These are phyloP conservation scores for Dactylis glomerata DNA, from an alignment of 176 grass and related monocot genomes.

Conservation along the genomic window DNA sequence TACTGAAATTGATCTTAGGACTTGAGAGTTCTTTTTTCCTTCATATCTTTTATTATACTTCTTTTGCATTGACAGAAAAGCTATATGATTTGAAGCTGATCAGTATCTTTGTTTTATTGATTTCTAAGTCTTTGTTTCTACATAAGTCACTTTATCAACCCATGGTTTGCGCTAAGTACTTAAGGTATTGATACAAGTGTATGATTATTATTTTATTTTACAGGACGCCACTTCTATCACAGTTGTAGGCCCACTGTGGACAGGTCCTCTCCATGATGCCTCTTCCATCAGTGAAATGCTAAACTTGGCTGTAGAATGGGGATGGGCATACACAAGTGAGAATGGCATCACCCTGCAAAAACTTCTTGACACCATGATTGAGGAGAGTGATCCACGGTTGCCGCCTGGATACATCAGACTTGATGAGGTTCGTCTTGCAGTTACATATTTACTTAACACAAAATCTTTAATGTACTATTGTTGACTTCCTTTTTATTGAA, in stretches of 20 bases:
- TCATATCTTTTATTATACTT: neutral
- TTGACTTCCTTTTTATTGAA: neutral
- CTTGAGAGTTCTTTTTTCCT: neutral
- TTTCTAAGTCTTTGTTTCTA: neutral
- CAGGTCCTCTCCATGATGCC: slow-evolving; percentile 73
- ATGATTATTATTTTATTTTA: slow-evolving; percentile 20
- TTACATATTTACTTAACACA: neutral
- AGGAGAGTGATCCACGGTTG: slow-evolving; percentile 66
- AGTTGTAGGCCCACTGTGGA: slow-evolving; percentile 87
- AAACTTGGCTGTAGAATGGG: slow-evolving; percentile 64
- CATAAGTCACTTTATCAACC: neutral
- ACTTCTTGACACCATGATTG: slow-evolving; percentile 82
- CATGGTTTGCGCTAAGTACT: neutral
- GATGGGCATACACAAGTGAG: slow-evolving; percentile 60
- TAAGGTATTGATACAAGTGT: slow-evolving; percentile 7
- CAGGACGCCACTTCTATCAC: slow-evolving; percentile 50
- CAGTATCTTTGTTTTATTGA: neutral
- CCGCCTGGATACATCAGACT: slow-evolving; percentile 93
- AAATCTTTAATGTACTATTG: neutral
- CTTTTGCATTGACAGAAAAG: neutral
- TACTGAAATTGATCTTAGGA: neutral
- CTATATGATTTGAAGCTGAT: neutral
- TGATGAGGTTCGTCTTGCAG: slow-evolving; percentile 60
- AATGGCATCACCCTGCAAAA: slow-evolving; percentile 62
- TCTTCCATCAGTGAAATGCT: slow-evolving; percentile 72